Evolutionary conservation across 805 yeast genomes (phyloP), one percentile per base, ranked within the genome.

Genomic region (Zygosaccharomyces kombuchaensis): DNA sequence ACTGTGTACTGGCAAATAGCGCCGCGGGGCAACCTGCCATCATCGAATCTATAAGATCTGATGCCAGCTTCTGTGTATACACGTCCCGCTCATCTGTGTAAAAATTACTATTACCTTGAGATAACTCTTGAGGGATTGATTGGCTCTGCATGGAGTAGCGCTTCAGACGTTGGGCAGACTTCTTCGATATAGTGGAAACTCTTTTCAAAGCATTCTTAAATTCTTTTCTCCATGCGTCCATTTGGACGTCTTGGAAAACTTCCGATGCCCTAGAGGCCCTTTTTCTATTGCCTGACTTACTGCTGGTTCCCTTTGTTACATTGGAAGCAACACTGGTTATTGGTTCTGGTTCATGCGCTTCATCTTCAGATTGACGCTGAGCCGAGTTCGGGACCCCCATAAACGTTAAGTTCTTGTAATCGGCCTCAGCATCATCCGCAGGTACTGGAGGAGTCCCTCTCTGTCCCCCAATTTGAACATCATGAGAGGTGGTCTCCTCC

Each of bases 11-110:
- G 4, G 88, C 72, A 46, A 88, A 71, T 46, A 87, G 69, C 0
- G 87, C 82, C 2, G 87, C 84, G 0, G 96, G 90, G 9, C 82
- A 73, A 9, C 86, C 95, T 4, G 84, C 69, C 6, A 77, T 55
- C 47, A 87, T 67, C 22, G 85, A 74, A 26, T 73, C 70, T 9
- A 81, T 65, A 36, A 81, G 53, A 54, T 71, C 73, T 2, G 74
- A 68, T 0, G 72, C 73, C 45, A 64, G 42, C 30, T 47, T 49
- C 41, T 58, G 61, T 2, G 63, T 57, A 40, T 50, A 56, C 34
- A 42, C 25, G 39, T 52, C 55, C 30, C 46, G 50, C 21, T 48
- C 55, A 13, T 45, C 52, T 19, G 13, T 36, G 14, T 38, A 22
- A 27, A 19, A 38, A 14, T 38, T 38, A n/a, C 9, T 29, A 36